Evolutionary conservation across 2,329 filamentous ascomycete species (phyloP).

Genomic region (Dactylellina cionopaga): DNA sequence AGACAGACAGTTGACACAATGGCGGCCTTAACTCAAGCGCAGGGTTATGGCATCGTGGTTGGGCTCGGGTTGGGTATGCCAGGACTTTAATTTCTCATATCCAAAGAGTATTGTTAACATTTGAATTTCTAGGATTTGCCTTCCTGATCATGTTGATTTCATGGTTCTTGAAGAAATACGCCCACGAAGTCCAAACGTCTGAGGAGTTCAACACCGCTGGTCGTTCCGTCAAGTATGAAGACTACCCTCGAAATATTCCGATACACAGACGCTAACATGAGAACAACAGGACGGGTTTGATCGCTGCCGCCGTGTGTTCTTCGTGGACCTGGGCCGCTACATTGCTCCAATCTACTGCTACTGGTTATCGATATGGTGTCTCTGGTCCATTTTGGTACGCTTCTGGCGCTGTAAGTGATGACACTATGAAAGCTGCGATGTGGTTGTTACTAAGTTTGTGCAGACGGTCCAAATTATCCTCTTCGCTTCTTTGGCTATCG

Average conservation of each 20-base stretch:
- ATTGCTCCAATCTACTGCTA: conserved; percentile 79
- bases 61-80: conserved; percentile 44
- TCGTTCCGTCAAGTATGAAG: conserved; percentile 75
- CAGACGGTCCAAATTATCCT: conserved; percentile 75
- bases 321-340: conserved; percentile 73
- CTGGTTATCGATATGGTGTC: conserved; percentile 81
- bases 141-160: conserved; percentile 53
- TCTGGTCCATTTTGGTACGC: conserved; percentile 69
- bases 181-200: conserved; percentile 81
- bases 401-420: conserved; percentile 47
- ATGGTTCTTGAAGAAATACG: conserved; percentile 50
- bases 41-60: conserved; percentile 51
- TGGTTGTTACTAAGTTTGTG: conserved; percentile 2
- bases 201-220: conserved; percentile 75
- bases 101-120: not conserved
- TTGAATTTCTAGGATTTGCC: conserved; percentile 28
- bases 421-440: not conserved
- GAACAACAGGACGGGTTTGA: conserved; percentile 38
- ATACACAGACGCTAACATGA: conserved; percentile 5
- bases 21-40: conserved; percentile 37
- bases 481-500: conserved; percentile 89
- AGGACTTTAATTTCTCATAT: not conserved
- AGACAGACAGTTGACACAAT: conserved; percentile 32
- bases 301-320: conserved; percentile 48
- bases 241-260: not conserved